Evolutionary conservation across 1,139 yeast species (phyloP).

Genomic region (Candida sp.): DNA sequence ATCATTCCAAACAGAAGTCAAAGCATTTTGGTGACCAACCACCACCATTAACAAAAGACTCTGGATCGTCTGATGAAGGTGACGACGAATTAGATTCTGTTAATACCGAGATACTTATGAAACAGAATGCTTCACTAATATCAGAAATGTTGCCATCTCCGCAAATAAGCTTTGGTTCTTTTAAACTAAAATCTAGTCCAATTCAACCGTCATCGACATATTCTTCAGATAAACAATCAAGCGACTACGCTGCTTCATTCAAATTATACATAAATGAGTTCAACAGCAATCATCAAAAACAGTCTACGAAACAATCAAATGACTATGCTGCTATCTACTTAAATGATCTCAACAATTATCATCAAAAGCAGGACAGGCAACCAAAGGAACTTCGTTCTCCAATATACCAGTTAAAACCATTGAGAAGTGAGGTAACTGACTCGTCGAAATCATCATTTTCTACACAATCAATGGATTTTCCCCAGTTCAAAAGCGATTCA

Average conservation of each 20-base stretch:
- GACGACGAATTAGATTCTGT: slow-evolving; percentile 14
- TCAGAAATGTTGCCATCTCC: slow-evolving; percentile 39
- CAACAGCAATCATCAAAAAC: slow-evolving; percentile 16
- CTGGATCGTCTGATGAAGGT: slow-evolving; percentile 16
- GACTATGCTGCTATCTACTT: too few relatives aligned
- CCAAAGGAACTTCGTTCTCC: slow-evolving; percentile 11
- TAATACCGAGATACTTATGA: slow-evolving; percentile 29
- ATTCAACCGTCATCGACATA: slow-evolving; percentile 1
- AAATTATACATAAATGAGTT: slow-evolving; percentile 14
- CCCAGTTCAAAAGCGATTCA: slow-evolving; percentile 7
- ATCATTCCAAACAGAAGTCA: background rate
- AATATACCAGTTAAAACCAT: slow-evolving; percentile 28
- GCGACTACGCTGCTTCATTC: background rate
- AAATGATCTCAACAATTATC: slow-evolving; percentile 4
- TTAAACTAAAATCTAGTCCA: background rate
- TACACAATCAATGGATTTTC: background rate
- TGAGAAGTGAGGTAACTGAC: slow-evolving; percentile 29
- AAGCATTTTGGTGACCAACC: background rate
- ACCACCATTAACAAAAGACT: slow-evolving; percentile 5
- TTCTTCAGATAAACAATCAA: background rate
- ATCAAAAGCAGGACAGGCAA: slow-evolving; percentile 5
- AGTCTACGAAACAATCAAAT: slow-evolving; percentile 13
- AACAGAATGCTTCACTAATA: slow-evolving; percentile 27
- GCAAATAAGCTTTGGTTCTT: slow-evolving; percentile 29
- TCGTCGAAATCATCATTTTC: slow-evolving; percentile 15